Conservation (phyloP, 768 basidiomycete genomes). For the Leccinellum albellum region DNA sequence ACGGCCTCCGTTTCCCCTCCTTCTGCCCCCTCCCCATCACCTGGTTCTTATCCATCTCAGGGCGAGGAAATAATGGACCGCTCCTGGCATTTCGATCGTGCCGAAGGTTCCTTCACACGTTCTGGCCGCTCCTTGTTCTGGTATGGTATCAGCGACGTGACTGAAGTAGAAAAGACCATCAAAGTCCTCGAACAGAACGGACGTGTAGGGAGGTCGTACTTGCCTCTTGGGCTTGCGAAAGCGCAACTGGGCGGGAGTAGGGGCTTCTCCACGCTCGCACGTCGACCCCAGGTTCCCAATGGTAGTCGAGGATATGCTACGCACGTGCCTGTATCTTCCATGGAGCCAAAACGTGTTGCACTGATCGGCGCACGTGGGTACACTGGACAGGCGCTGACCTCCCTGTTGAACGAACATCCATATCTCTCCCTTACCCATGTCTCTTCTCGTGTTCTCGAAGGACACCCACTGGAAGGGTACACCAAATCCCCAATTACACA, state of each 20-base stretch:
- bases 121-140: conserved; percentile 94
- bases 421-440: conserved; percentile 89
- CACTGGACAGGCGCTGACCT: conserved; percentile 90
- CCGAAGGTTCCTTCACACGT: conserved; percentile 95
- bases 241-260: conserved; percentile 21
- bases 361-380: conserved; percentile 95
- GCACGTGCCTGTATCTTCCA: conserved; percentile 41
- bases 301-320: conserved; percentile 80
- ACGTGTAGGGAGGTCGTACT: conserved; percentile 82
- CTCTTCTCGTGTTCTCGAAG: conserved; percentile 91
- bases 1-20: conserved; percentile 65
- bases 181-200: conserved; percentile 70
- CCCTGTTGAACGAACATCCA: conserved; percentile 85
- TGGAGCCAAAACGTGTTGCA: conserved; percentile 82
- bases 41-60: conserved; percentile 9
- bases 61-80: conserved; percentile 87
- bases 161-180: conserved; percentile 86
- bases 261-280: conserved; percentile 22
- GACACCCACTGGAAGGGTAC: conserved; percentile 75
- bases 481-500: conserved; percentile 71
- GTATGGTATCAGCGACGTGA: conserved; percentile 91
- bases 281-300: conserved; percentile 35
- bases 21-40: conserved; percentile 5
- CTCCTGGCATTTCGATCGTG: conserved; percentile 97
- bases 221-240: conserved; percentile 47